Evolutionary conservation across 2,329 filamentous ascomycete species (phyloP), one percentile per base, ranked within the genome.

Genomic region (Diaporthe citrichinensis): DNA sequence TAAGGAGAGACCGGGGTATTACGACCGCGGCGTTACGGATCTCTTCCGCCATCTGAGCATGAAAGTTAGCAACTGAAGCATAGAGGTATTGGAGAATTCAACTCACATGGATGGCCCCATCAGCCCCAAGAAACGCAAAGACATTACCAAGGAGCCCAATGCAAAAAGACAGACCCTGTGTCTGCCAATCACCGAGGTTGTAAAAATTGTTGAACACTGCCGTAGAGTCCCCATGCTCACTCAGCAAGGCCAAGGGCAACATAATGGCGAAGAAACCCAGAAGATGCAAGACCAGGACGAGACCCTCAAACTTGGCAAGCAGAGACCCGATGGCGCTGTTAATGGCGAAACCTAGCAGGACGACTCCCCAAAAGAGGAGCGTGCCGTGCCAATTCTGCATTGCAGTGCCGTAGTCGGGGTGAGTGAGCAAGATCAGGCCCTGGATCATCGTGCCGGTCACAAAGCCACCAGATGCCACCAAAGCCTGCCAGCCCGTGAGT

Each of bases 1-100:
- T 81, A 55, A 91, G 85, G 76, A 91, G 87, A 0, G 88, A 86
- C 8, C 84, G 84, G 0, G 90, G 90, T 0, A 91, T 84, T 0
- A 86, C 86, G 1, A 84, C 80, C 1, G 88, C 85, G 0, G 90
- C 87, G 71, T 90, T 85, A 7, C 83, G 79, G 5, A 87, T 85
- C 76, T 88, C 87, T 74, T 88, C 87, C 0, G 83, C 82, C 85
- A 87, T 85, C 83, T 86, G 20, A 23, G 8, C 14, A 20, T 9
- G 14, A 23, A 5, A 3, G 4, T 72, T 17, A 61, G 39, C 10
- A 25, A 20, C 1, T 5, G 15, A 2, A 61, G 5, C 12, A 3
- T 3, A 0, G 36, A 17, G 4, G 9, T 4, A 9, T 39, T 41
- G 17, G 28, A 20, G 3, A 25, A 20, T 2, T n/a, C 1, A 8